Conservation (phyloP, 768 basidiomycete genomes). For the Russula sp. region DNA sequence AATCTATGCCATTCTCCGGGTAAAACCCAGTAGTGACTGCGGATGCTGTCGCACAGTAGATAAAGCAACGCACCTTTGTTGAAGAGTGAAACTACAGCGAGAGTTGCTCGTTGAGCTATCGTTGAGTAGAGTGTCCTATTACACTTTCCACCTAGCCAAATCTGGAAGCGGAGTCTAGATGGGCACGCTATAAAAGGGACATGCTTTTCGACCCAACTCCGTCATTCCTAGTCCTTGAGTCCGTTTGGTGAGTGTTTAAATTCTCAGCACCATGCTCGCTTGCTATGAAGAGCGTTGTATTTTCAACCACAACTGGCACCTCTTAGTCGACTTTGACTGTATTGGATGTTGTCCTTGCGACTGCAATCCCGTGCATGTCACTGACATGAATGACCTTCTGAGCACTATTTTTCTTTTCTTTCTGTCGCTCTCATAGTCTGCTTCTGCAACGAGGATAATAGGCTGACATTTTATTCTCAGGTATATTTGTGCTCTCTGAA, state of each 20-base stretch:
- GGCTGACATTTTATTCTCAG: slow-evolving; percentile 14
- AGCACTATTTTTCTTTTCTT: slow-evolving; percentile 32
- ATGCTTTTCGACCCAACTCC: too few relatives aligned
- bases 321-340: slow-evolving; percentile 81
- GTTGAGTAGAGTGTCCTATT: slow-evolving; percentile 1
- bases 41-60: not conserved
- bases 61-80: slow-evolving; percentile 23
- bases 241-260: slow-evolving; percentile 10
- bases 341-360: slow-evolving; percentile 34
- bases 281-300: slow-evolving; percentile 80
- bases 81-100: not conserved
- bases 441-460: not conserved
- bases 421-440: not conserved
- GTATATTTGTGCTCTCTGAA: not conserved
- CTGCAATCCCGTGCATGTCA: slow-evolving; percentile 46
- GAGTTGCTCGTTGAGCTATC: slow-evolving; percentile 12
- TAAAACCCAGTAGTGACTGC: not conserved
- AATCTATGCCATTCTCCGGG: not conserved
- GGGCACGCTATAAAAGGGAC: not conserved
- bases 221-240: not conserved
- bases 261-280: slow-evolving; percentile 16
- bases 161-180: slow-evolving; percentile 18
- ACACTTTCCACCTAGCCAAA: not conserved
- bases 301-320: slow-evolving; percentile 75
- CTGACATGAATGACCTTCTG: slow-evolving; percentile 76